Evolutionary conservation across 345 rosid genomes (phyloP).

Genomic region (Eucalyptus pumila): DNA sequence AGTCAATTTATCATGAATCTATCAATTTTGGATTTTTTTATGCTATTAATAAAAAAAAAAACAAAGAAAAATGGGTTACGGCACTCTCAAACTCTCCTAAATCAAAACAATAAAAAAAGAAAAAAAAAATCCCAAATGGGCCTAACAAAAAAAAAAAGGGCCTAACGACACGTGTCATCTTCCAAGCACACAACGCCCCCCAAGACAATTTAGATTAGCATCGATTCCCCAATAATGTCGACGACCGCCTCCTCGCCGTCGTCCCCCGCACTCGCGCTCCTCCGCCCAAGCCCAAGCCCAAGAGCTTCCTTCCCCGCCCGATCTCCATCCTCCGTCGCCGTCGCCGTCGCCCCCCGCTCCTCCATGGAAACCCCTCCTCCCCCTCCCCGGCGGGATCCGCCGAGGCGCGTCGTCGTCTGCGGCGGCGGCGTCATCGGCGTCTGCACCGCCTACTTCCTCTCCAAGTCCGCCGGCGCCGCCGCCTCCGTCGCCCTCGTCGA

Average conservation of each 20-base stretch:
- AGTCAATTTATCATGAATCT: too few relatives aligned
- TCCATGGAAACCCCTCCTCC: constrained; percentile 7
- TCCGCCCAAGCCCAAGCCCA: neutral
- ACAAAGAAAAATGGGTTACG: neutral
- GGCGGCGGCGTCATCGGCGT: constrained; percentile 90
- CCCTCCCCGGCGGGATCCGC: neutral
- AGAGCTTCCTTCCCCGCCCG: constrained; percentile 24
- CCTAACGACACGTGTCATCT: neutral
- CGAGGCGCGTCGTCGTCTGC: constrained; percentile 47
- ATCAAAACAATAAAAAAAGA: neutral
- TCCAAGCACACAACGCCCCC: neutral
- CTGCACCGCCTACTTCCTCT: constrained; percentile 78
- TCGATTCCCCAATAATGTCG: constrained; percentile 29
- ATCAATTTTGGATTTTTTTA: too few relatives aligned
- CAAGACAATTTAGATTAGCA: neutral
- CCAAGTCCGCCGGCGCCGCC: constrained; percentile 52
- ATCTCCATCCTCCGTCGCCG: constrained; percentile 18
- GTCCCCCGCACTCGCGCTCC: constrained; percentile 13
- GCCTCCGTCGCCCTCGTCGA: constrained; percentile 65
- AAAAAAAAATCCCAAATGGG: neutral
- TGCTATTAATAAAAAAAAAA: neutral
- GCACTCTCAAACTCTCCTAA: neutral
- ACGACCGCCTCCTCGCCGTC: constrained; percentile 26
- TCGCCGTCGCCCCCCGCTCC: neutral
- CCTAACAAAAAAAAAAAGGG: neutral